Evolutionary conservation across 371 early-diverging fungal genomes (phyloP), one percentile per base, ranked within the genome.

Genomic region (Mortierella sp.): DNA sequence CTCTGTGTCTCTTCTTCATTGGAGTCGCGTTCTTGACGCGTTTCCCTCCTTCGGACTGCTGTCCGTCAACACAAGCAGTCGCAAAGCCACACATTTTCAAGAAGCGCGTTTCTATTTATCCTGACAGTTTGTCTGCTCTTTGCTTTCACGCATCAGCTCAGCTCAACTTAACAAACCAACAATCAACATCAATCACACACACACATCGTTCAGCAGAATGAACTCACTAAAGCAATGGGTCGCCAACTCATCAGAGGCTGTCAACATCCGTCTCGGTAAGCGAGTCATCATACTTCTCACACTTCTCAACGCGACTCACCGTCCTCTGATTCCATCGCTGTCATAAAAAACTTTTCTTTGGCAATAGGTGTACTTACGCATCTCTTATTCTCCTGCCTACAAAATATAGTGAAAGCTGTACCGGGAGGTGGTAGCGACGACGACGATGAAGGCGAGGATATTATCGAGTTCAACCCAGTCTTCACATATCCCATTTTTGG

Each of bases 401-500:
- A 42, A 76, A 28, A 45, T 47, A 50, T 57, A 87, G 82, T 83
- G 45, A 86, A 80, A 70, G 80, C 76, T 7, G 57, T 55, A 11
- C 73, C 83, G 26, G 83, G 80, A 3, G 70, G 28, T 44, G 72
- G 63, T 34, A 70, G 63, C 16, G 79, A 77, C 0, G 89, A 81
- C 19, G 89, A 83, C 24, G 85, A 82, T 9, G 85, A 84, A 4
- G 82, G 75, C n/a, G 73, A 79, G 13, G 78, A 84, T 31, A 77
- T 78, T 45, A 68, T 78, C 9, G 82, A 81, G 19, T 95, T 94
- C 83, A 90, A 91, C 60, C 97, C 97, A 8, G 90, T 88, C 31
- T 97, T 95, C 83, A 97, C 98, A 7, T 97, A 97, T 85, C 95
- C 96, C 24, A 91, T 98, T 55, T 97, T 96, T 89, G 98, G 98